Evolutionary conservation across 1,284 basidiomycete species (phyloP).

Genomic region (Xerocomus nothofagi): DNA sequence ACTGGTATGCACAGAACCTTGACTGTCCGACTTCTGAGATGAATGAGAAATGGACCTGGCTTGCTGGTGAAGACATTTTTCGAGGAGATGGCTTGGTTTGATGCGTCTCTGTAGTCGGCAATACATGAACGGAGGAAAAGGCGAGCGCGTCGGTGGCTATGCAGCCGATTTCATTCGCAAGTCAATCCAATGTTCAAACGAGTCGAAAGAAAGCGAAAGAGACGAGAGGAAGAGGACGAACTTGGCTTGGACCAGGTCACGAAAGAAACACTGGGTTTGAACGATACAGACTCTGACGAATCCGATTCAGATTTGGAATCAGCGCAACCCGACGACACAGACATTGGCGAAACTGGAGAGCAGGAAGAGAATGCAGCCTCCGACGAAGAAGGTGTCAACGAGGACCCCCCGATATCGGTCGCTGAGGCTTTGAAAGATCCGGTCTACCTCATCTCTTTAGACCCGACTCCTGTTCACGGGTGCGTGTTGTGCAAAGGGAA

Average conservation of each 20-base stretch:
- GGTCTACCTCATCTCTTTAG: conserved; percentile 56
- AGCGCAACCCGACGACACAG: conserved; percentile 30
- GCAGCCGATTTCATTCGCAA: conserved; percentile 5
- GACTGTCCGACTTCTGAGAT: conserved; percentile 2
- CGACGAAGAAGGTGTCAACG: conserved; percentile 31
- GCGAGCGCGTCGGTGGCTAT: conserved; percentile 26
- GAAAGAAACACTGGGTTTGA: conserved; percentile 69
- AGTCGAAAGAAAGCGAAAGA: conserved; percentile 66
- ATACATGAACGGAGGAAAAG: conserved; percentile 32
- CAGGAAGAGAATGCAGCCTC: conserved; percentile 33
- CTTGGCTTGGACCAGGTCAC: conserved; percentile 68
- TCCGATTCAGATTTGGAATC: conserved; percentile 41
- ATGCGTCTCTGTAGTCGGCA: conserved; percentile 22
- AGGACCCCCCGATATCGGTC: conserved; percentile 53
- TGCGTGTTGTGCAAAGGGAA: conserved; percentile 80
- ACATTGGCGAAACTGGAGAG: conserved; percentile 25
- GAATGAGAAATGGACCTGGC: conserved; percentile 2
- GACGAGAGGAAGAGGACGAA: conserved; percentile 66
- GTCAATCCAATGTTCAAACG: conserved; percentile 73
- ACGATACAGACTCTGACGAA: conserved; percentile 74
- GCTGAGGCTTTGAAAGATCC: conserved; percentile 62
- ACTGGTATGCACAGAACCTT: neutral
- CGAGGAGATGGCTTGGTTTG: conserved; percentile 13
- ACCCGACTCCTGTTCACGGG: conserved; percentile 51
- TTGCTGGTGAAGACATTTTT: conserved; percentile 8